These are phyloP conservation scores for Wickerhamomyces silvicola DNA, from an alignment of 805 yeast genomes.

Conservation along the genomic window DNA sequence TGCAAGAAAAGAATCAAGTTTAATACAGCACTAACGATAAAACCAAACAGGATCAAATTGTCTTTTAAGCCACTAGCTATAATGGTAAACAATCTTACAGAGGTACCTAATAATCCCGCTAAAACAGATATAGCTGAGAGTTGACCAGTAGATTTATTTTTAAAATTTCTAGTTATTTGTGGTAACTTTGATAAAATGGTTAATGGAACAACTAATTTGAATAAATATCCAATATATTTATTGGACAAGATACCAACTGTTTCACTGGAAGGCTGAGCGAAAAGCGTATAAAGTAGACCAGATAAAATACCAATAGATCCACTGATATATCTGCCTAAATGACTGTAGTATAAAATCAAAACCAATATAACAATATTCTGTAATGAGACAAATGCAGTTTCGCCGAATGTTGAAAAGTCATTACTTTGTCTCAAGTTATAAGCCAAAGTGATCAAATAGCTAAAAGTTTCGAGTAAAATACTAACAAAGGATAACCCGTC, in stretches of 20 bases:
- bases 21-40: conserved; percentile 25
- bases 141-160: conserved; percentile 36
- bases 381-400: conserved; percentile 27
- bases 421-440: conserved; percentile 30
- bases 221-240: conserved; percentile 18
- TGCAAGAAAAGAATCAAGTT: conserved; percentile 30
- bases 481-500: conserved; percentile 29
- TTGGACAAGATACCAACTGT: conserved; percentile 19
- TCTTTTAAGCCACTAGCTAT: conserved; percentile 29
- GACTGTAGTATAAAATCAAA: conserved; percentile 21
- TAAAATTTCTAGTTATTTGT: conserved; percentile 32
- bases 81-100: conserved; percentile 34
- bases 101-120: conserved; percentile 29
- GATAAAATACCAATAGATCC: conserved; percentile 15
- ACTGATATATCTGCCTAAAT: conserved; percentile 12
- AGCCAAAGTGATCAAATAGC: conserved; percentile 27
- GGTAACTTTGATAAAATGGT: conserved; percentile 32
- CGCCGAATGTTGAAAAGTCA: conserved; percentile 35
- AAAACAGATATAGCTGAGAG: conserved; percentile 31
- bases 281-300: conserved; percentile 13
- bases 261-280: conserved; percentile 10
- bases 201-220: conserved; percentile 30
- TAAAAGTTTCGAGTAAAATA: conserved; percentile 27
- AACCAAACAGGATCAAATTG: conserved; percentile 26
- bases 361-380: conserved; percentile 29